Conservation (phyloP, 2,329 filamentous ascomycete genomes). For the Gyromitra esculenta region DNA sequence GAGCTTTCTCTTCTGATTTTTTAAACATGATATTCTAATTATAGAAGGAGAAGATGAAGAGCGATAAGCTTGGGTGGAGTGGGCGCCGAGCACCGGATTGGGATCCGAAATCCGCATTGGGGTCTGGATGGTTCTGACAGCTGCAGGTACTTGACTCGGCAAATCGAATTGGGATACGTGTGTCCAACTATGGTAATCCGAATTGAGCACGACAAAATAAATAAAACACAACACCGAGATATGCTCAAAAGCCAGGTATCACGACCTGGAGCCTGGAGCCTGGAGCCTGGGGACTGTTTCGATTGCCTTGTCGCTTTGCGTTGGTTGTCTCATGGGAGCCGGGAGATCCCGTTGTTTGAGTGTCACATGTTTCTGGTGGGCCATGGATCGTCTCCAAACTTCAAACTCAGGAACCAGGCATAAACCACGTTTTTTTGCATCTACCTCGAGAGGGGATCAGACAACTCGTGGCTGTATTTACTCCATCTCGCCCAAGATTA, state of each 20-base stretch:
- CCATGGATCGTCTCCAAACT: neutral
- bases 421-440: conserved; percentile 10
- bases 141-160: neutral
- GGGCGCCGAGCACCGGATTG: neutral
- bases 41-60: conserved; percentile 23
- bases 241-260: neutral
- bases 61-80: neutral
- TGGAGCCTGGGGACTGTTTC: neutral
- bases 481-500: neutral
- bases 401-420: neutral
- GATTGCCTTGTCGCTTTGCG: neutral
- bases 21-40: conserved; percentile 3
- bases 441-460: neutral
- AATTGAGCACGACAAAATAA: neutral
- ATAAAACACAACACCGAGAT: neutral
- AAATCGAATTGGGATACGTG: neutral
- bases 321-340: neutral
- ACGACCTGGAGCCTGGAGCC: neutral
- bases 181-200: neutral
- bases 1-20: neutral
- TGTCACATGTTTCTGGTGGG: neutral
- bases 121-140: neutral
- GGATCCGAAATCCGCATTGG: neutral
- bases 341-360: neutral
- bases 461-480: neutral